These are phyloP conservation scores for Phytophthora melonis DNA, from an alignment of 352 stramenopile species.

Conservation along the genomic window DNA sequence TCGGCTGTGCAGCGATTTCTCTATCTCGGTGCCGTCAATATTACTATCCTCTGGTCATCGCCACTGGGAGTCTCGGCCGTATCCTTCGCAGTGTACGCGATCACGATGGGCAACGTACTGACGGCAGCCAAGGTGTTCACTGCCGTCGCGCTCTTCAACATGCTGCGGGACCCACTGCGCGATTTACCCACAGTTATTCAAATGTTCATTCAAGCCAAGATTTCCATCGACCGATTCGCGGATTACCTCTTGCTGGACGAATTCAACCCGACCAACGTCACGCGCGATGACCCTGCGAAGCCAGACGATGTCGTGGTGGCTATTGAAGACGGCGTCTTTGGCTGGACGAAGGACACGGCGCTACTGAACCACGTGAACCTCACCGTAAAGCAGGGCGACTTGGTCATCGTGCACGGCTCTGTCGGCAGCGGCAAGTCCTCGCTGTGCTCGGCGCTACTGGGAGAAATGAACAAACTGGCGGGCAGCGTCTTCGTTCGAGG, in stretches of 20 bases:
- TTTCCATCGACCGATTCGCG: slow-evolving; percentile 47
- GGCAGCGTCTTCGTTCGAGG: slow-evolving; percentile 56
- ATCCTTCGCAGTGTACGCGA: slow-evolving; percentile 58
- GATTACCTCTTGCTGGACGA: slow-evolving; percentile 46
- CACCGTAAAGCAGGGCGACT: slow-evolving; percentile 48
- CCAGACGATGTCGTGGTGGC: slow-evolving; percentile 24
- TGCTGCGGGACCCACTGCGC: slow-evolving; percentile 48
- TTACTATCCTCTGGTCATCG: slow-evolving; percentile 64
- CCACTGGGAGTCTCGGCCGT: slow-evolving; percentile 54
- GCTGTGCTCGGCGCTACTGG: slow-evolving; percentile 58
- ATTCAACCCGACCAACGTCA: slow-evolving; percentile 34
- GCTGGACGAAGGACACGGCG: slow-evolving; percentile 35
- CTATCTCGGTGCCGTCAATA: slow-evolving; percentile 60
- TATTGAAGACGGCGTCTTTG: slow-evolving; percentile 47
- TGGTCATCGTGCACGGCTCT: slow-evolving; percentile 59
- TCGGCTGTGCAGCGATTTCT: slow-evolving; percentile 65
- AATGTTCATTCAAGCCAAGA: slow-evolving; percentile 49
- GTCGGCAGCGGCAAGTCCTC: slow-evolving; percentile 71
- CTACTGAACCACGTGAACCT: slow-evolving; percentile 54
- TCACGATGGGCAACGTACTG: slow-evolving; percentile 45
- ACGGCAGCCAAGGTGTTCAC: slow-evolving; percentile 68
- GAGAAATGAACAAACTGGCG: slow-evolving; percentile 84
- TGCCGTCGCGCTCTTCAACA: slow-evolving; percentile 59
- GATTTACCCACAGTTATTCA: slow-evolving; percentile 49
- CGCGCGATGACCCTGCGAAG: slow-evolving; percentile 9